These are phyloP conservation scores for Setaria viridis DNA, from an alignment of 202 grass and related monocot genomes.

Conservation along the genomic window DNA sequence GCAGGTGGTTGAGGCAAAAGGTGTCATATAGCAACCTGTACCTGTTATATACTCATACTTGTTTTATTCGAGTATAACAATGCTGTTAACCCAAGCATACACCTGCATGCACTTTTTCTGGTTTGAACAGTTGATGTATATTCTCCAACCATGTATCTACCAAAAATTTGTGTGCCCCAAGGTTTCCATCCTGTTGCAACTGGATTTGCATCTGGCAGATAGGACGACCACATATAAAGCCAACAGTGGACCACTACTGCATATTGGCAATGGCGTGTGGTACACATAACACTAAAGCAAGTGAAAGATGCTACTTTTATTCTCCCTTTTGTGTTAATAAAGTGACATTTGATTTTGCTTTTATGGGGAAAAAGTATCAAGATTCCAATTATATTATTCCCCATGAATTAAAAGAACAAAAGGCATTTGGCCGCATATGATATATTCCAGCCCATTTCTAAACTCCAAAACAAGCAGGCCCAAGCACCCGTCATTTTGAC, in stretches of 20 bases:
- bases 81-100: neutral
- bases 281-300: constrained; percentile 27
- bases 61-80: constrained; percentile 5
- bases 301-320: constrained; percentile 9
- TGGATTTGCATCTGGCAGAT: constrained; percentile 4
- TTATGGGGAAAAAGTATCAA: neutral
- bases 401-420: constrained; percentile 13
- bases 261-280: constrained; percentile 6
- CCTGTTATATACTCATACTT: neutral
- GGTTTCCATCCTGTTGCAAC: neutral
- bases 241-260: constrained; percentile 24
- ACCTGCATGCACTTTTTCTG: constrained; percentile 20
- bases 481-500: neutral
- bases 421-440: neutral
- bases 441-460: constrained; percentile 12
- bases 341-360: neutral
- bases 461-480: constrained; percentile 12
- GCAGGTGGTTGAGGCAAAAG: too few relatives aligned
- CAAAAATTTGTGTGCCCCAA: constrained; percentile 8
- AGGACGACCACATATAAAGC: constrained; percentile 33
- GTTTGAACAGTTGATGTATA: constrained; percentile 29
- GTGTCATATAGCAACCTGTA: neutral
- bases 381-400: constrained; percentile 22
- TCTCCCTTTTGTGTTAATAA: neutral
- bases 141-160: neutral